phyloP scores from a whole-genome alignment of 2,329 filamentous ascomycete species.

The Cladophialophora psammophila region DNA sequence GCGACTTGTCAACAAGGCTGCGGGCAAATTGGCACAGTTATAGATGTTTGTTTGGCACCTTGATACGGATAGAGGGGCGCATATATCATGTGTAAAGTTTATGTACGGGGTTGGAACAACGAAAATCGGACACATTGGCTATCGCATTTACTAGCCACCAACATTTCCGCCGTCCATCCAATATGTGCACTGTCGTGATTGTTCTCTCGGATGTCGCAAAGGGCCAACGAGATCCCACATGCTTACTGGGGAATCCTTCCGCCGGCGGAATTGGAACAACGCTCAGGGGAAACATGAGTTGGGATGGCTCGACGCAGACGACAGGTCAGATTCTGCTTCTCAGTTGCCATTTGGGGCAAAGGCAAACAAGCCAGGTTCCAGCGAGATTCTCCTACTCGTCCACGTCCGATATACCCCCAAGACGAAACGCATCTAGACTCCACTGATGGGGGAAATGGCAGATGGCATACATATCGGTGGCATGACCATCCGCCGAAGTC shows the following conservation, averaged over 20 bases:
- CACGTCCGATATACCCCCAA: not conserved
- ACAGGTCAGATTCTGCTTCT: not conserved
- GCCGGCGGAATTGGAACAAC: not conserved
- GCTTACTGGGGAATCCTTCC: not conserved
- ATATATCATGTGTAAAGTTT: not conserved
- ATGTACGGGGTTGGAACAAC: not conserved
- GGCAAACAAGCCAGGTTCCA: not conserved
- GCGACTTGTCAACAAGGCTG: not conserved
- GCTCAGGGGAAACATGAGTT: not conserved
- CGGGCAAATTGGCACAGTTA: not conserved
- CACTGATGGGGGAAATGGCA: not conserved
- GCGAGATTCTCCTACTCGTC: not conserved
- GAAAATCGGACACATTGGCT: not conserved
- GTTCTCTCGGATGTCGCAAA: not conserved
- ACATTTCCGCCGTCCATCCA: not conserved
- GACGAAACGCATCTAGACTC: not conserved
- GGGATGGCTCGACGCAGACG: not conserved
- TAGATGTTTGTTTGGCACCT: not conserved
- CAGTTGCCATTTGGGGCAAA: not conserved
- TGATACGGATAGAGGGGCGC: not conserved
- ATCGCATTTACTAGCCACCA: not conserved
- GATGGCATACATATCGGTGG: conserved; percentile 8
- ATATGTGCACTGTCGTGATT: not conserved
- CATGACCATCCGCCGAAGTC: conserved; percentile 3
- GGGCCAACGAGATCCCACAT: not conserved